Conservation (phyloP, 768 basidiomycete species). For the Psilocybe tampanensis region DNA sequence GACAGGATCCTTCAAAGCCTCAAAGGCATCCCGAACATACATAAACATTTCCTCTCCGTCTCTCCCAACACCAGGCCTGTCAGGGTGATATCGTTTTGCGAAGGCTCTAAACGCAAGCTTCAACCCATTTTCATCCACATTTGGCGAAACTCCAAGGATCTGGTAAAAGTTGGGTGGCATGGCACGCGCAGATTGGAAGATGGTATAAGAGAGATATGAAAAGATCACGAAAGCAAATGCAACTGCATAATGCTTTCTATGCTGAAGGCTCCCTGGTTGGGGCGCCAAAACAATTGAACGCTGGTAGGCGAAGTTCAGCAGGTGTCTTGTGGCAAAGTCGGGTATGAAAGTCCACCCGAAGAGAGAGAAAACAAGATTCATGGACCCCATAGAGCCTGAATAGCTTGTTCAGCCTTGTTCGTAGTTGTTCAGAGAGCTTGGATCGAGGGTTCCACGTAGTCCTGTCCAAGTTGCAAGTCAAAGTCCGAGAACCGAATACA, state of each 20-base stretch:
- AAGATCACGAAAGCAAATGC: constrained; percentile 66
- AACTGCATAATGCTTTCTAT: constrained; percentile 61
- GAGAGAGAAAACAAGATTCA: constrained; percentile 33
- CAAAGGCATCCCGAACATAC: constrained; percentile 70
- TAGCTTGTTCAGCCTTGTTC: not conserved
- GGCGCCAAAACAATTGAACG: constrained; percentile 37
- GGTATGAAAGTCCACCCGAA: constrained; percentile 72
- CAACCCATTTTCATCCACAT: constrained; percentile 66
- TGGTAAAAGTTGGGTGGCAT: constrained; percentile 80
- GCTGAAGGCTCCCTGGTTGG: constrained; percentile 42
- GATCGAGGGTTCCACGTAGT: not conserved
- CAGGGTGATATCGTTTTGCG: constrained; percentile 76
- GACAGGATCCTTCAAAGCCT: constrained; percentile 76
- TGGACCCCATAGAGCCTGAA: constrained; percentile 18
- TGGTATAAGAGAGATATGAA: constrained; percentile 66
- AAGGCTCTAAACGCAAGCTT: constrained; percentile 78
- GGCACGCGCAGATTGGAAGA: constrained; percentile 56
- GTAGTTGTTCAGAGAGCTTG: not conserved
- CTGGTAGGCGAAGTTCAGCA: constrained; percentile 50
- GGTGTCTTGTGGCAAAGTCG: constrained; percentile 55
- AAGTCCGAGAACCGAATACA: not conserved
- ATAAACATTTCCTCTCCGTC: constrained; percentile 70
- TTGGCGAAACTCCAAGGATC: constrained; percentile 61
- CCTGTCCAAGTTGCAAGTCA: not conserved
- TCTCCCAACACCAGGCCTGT: constrained; percentile 60